These are phyloP conservation scores for Cyamopsis tetragonoloba DNA, from an alignment of 306 rosid genomes.

Conservation along the genomic window DNA sequence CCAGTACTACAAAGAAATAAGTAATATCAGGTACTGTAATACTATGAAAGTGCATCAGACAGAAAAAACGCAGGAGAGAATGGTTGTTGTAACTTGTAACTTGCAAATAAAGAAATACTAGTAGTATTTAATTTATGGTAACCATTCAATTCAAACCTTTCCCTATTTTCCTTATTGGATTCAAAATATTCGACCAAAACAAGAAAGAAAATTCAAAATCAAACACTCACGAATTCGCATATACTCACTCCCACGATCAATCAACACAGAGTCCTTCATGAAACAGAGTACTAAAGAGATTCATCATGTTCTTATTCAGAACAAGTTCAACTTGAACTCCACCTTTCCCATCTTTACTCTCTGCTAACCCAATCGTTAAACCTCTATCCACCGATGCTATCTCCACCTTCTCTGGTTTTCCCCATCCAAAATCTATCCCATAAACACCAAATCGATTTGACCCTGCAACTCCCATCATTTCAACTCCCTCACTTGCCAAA, in stretches of 20 bases:
- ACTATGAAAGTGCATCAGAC: too few species aligned
- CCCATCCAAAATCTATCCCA: constrained; percentile 49
- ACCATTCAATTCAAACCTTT: too few species aligned
- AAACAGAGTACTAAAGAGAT: constrained; percentile 8
- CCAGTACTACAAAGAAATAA: too few species aligned
- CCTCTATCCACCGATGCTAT: constrained; percentile 19
- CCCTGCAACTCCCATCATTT: constrained; percentile 29
- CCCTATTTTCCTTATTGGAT: too few species aligned
- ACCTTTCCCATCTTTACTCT: constrained; percentile 21
- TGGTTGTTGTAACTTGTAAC: too few species aligned
- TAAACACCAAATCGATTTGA: constrained; percentile 43
- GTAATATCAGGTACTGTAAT: too few species aligned
- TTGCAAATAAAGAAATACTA: too few species aligned
- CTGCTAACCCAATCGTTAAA: constrained; percentile 29
- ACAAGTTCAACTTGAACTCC: constrained; percentile 36
- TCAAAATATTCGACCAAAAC: too few species aligned
- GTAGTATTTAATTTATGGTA: too few species aligned
- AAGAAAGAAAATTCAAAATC: too few species aligned
- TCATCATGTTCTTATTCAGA: constrained; percentile 4
- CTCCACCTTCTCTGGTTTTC: constrained; percentile 41
- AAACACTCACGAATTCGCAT: too few species aligned
- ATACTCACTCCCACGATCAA: neutral
- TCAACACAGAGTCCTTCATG: neutral
- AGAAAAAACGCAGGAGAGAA: too few species aligned
- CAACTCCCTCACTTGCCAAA: neutral